phyloP scores from a whole-genome alignment of 1,284 basidiomycete species.

The Cryptococcus sp. region DNA sequence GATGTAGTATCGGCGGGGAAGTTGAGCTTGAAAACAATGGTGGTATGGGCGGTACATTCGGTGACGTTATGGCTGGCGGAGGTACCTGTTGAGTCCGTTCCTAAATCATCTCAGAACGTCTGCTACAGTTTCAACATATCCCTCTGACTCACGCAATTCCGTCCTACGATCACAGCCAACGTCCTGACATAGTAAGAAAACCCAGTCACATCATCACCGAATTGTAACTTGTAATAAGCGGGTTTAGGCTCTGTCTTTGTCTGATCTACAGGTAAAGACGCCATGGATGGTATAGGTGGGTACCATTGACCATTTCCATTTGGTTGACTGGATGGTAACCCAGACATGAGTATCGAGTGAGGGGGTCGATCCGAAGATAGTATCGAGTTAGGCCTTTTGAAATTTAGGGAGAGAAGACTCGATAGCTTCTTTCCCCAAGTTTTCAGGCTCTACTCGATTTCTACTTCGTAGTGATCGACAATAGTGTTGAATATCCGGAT shows the following conservation, averaged over 20 bases:
- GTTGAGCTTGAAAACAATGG: constrained; percentile 13
- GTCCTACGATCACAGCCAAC: constrained; percentile 43
- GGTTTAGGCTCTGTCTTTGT: constrained; percentile 46
- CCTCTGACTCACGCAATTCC: constrained; percentile 34
- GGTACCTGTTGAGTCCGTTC: constrained; percentile 15
- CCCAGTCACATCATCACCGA: constrained; percentile 45
- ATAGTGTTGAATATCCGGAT: too few species aligned
- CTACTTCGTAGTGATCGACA: too few species aligned
- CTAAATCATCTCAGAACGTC: constrained; percentile 3
- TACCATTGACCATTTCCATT: constrained; percentile 11
- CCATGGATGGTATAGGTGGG: constrained; percentile 39
- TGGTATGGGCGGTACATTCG: constrained; percentile 23
- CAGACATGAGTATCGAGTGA: too few species aligned
- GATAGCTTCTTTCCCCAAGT: too few species aligned
- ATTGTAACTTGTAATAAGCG: constrained; percentile 49
- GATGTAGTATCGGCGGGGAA: background rate
- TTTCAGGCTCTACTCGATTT: too few species aligned
- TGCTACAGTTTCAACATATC: background rate
- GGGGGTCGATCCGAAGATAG: too few species aligned
- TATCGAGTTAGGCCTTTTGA: too few species aligned
- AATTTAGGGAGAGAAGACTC: too few species aligned
- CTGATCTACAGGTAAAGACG: constrained; percentile 43
- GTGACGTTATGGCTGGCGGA: constrained; percentile 31
- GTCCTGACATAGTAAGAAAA: constrained; percentile 48
- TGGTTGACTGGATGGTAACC: too few species aligned